Conservation (phyloP, 2,329 filamentous ascomycete genomes). For the Apiospora saccharicola region DNA sequence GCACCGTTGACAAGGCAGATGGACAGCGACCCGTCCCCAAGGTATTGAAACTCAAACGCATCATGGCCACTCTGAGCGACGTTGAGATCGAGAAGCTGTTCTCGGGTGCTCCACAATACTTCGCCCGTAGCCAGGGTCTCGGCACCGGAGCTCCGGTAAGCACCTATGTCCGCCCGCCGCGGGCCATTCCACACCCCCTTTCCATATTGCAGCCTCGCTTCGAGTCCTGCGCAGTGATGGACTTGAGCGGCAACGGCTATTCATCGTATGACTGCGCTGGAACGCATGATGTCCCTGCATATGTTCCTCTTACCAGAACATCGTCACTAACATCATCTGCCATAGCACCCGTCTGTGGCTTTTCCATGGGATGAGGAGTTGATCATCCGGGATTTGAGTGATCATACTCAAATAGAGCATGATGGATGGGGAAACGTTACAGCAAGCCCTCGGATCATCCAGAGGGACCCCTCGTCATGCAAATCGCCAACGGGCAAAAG, state of each 20-base stretch:
- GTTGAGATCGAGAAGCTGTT: slow-evolving; percentile 73
- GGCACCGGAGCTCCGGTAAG: slow-evolving; percentile 59
- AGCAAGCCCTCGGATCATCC: slow-evolving; percentile 68
- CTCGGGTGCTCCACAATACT: slow-evolving; percentile 78
- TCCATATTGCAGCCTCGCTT: background rate
- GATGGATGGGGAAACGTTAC: slow-evolving; percentile 69
- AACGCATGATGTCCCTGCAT: background rate
- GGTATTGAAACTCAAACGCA: slow-evolving; percentile 60
- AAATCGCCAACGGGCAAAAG: slow-evolving; percentile 52
- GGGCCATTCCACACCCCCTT: background rate
- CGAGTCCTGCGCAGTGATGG: background rate
- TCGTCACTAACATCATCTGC: background rate
- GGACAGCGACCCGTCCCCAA: slow-evolving; percentile 40
- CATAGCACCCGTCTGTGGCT: slow-evolving; percentile 65
- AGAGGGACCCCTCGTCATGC: slow-evolving; percentile 53
- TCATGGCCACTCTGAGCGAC: slow-evolving; percentile 66
- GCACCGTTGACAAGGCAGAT: slow-evolving; percentile 49
- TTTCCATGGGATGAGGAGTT: slow-evolving; percentile 73
- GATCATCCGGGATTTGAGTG: slow-evolving; percentile 67
- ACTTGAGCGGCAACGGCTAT: background rate
- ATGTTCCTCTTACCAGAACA: background rate
- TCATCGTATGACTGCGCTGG: background rate
- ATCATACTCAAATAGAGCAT: slow-evolving; percentile 70
- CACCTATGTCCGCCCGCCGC: background rate
- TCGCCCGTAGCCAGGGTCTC: slow-evolving; percentile 66